These are phyloP conservation scores for Candida yuanshanica DNA, from an alignment of 805 yeast genomes.

Conservation along the genomic window DNA sequence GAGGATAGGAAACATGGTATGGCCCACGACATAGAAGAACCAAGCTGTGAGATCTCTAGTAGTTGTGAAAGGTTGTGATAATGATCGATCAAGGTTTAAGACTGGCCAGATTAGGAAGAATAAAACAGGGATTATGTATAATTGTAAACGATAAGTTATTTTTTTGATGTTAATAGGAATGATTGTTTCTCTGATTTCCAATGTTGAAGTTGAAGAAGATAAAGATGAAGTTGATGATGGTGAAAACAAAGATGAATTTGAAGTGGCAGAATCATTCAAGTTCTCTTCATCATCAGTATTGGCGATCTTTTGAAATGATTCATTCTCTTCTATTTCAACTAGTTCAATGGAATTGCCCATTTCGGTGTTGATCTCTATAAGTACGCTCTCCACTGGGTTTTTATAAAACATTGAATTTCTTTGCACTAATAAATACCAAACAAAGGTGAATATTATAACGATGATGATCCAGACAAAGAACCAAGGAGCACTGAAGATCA, in stretches of 20 bases:
- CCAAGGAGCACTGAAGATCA: slow-evolving; percentile 27
- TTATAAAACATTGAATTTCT: slow-evolving; percentile 27
- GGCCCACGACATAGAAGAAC: slow-evolving; percentile 57
- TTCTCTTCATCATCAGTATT: slow-evolving; percentile 1
- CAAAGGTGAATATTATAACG: slow-evolving; percentile 7
- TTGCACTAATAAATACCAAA: slow-evolving; percentile 18
- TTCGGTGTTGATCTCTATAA: slow-evolving; percentile 8
- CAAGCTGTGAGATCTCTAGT: slow-evolving; percentile 52
- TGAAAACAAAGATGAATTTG: not conserved
- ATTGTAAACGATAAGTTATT: slow-evolving; percentile 11
- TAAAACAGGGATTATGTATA: slow-evolving; percentile 28
- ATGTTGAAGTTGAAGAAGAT: not conserved
- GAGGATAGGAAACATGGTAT: slow-evolving; percentile 54
- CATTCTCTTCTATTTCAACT: not conserved
- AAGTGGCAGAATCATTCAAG: slow-evolving; percentile 11
- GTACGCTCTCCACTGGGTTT: slow-evolving; percentile 15
- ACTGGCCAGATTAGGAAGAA: slow-evolving; percentile 42
- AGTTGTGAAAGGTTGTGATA: slow-evolving; percentile 37
- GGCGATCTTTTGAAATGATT: not conserved
- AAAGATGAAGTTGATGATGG: not conserved
- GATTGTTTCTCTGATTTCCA: not conserved
- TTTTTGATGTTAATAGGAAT: slow-evolving; percentile 9
- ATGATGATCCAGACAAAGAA: slow-evolving; percentile 16
- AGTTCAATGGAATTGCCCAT: slow-evolving; percentile 5
- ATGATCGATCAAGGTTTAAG: slow-evolving; percentile 39